Evolutionary conservation across 1,284 basidiomycete species (phyloP).

Genomic region (Mycosarcoma mackinlayi): DNA sequence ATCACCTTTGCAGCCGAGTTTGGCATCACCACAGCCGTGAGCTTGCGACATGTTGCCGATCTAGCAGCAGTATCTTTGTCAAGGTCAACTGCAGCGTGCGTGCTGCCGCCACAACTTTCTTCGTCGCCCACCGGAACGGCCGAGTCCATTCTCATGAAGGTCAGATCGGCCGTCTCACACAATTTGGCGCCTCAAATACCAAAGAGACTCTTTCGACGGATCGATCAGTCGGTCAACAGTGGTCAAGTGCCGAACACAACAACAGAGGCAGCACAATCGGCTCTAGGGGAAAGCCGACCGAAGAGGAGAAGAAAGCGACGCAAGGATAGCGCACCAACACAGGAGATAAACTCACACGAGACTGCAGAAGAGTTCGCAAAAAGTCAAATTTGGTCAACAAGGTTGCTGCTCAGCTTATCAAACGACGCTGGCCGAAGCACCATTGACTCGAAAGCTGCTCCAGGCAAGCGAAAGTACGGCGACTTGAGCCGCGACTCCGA

Average conservation of each 20-base stretch:
- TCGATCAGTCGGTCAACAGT: conserved; percentile 2
- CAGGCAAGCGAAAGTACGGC: neutral
- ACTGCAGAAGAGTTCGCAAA: neutral
- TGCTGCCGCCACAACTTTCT: neutral
- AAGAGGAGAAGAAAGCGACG: conserved; percentile 14
- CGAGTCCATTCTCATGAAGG: neutral
- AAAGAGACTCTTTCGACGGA: conserved; percentile 35
- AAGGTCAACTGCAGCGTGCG: neutral
- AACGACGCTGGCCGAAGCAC: neutral
- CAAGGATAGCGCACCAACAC: neutral
- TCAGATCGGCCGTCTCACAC: neutral
- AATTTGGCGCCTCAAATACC: conserved; percentile 9
- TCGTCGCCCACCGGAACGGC: neutral
- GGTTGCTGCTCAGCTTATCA: conserved; percentile 1
- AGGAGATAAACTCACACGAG: neutral
- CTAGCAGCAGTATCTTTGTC: neutral
- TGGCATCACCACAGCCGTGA: conserved; percentile 19
- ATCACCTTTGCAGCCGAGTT: conserved; percentile 23
- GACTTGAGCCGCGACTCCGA: neutral
- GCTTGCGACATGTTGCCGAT: conserved; percentile 13
- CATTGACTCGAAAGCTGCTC: too few species aligned
- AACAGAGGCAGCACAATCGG: neutral
- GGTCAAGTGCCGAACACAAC: neutral
- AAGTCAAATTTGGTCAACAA: conserved; percentile 1
- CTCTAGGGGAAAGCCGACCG: neutral